Evolutionary conservation across 495 filamentous ascomycete genomes (phyloP).

Genomic region (Trichocladium uniseriatum): DNA sequence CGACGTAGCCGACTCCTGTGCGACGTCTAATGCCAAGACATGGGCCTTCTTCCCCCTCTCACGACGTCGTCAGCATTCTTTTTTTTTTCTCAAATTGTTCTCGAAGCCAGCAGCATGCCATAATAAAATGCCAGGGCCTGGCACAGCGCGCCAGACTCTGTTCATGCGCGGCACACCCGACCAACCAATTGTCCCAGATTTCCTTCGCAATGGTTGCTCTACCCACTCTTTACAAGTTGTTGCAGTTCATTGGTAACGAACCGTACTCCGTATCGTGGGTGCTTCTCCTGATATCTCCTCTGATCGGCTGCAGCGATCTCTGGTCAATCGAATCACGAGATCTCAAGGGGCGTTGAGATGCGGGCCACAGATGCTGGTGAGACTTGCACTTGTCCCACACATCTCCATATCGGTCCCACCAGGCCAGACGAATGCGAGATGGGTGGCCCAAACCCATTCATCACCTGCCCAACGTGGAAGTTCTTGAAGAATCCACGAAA

Average conservation of each 20-base stretch:
- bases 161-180: background rate
- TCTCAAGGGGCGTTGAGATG: too few relatives aligned
- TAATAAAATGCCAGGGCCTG: slow-evolving; percentile 1
- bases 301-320: background rate
- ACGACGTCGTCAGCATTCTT: background rate
- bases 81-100: slow-evolving; percentile 9
- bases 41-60: background rate
- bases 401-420: background rate
- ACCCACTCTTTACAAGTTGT: too few relatives aligned
- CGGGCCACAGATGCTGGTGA: too few relatives aligned
- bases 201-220: background rate
- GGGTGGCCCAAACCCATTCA: background rate
- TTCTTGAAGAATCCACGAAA: background rate
- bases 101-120: slow-evolving; percentile 6
- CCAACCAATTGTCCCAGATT: background rate
- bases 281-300: background rate
- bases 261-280: too few relatives aligned
- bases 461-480: slow-evolving; percentile 3
- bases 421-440: background rate
- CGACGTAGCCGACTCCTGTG: background rate
- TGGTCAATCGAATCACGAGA: too few relatives aligned
- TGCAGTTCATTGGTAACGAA: too few relatives aligned
- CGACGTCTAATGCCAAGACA: background rate
- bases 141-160: slow-evolving; percentile 11
- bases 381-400: background rate